Evolutionary conservation across 805 yeast genomes (phyloP).

Genomic region (Cyberlindnera misumaiensis): DNA sequence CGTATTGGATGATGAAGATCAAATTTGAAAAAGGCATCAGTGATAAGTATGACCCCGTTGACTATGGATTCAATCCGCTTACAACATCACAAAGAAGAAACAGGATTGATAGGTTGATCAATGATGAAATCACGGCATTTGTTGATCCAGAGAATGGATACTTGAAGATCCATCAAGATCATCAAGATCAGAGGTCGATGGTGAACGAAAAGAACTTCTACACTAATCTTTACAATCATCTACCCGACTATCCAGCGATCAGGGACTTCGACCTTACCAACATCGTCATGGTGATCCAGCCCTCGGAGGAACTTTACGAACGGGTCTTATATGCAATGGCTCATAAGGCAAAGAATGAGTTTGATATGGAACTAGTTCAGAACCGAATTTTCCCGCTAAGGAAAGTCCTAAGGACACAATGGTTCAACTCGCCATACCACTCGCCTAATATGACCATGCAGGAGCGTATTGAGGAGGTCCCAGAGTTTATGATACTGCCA

Average conservation of each 20-base stretch:
- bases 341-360: constrained; percentile 30
- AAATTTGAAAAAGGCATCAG: constrained; percentile 19
- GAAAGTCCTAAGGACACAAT: constrained; percentile 13
- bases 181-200: background rate
- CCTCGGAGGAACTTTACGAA: constrained; percentile 27
- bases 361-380: constrained; percentile 47
- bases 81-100: constrained; percentile 16
- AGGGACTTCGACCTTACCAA: constrained; percentile 30
- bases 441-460: constrained; percentile 5
- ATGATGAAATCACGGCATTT: constrained; percentile 4
- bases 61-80: constrained; percentile 19
- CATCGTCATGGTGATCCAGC: constrained; percentile 56
- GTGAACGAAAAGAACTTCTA: constrained; percentile 12
- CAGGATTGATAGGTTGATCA: constrained; percentile 8
- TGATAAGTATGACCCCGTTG: constrained; percentile 13
- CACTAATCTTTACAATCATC: constrained; percentile 29
- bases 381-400: constrained; percentile 26
- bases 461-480: constrained; percentile 10
- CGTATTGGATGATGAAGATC: constrained; percentile 32
- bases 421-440: background rate
- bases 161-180: background rate
- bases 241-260: constrained; percentile 29
- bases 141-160: background rate
- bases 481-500: constrained; percentile 36
- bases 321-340: constrained; percentile 17